Conservation (phyloP, 1,284 basidiomycete genomes). For the Leccinum fuscescens region DNA sequence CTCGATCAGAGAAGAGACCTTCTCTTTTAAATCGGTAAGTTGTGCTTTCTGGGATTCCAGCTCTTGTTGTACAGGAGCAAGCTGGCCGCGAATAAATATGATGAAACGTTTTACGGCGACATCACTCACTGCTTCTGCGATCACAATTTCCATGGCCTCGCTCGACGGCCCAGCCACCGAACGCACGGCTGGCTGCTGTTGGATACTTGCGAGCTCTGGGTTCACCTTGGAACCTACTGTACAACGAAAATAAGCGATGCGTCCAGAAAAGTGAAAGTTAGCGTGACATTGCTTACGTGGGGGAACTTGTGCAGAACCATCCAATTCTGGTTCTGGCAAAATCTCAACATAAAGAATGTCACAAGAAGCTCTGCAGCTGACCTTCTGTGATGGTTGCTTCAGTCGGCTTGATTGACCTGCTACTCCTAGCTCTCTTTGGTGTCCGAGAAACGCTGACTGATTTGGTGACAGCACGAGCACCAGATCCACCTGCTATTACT, state of each 20-base stretch:
- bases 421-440: slow-evolving; percentile 46
- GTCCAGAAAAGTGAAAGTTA: not conserved
- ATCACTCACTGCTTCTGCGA: slow-evolving; percentile 44
- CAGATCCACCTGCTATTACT: slow-evolving; percentile 56
- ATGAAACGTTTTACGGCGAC: not conserved
- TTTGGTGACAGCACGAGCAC: slow-evolving; percentile 62
- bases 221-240: slow-evolving; percentile 10
- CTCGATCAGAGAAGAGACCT: slow-evolving; percentile 33
- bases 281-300: slow-evolving; percentile 16
- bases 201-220: slow-evolving; percentile 3
- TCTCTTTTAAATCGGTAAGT: slow-evolving; percentile 40
- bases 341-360: slow-evolving; percentile 10
- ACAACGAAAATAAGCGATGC: not conserved
- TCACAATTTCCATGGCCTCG: slow-evolving; percentile 24
- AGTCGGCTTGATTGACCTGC: slow-evolving; percentile 46
- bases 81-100: slow-evolving; percentile 33
- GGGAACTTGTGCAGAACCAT: slow-evolving; percentile 16
- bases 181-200: slow-evolving; percentile 13
- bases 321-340: slow-evolving; percentile 35
- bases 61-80: slow-evolving; percentile 50
- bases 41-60: slow-evolving; percentile 41
- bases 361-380: slow-evolving; percentile 23
- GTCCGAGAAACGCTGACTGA: slow-evolving; percentile 49
- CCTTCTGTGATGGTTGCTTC: slow-evolving; percentile 63
- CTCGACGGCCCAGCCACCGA: slow-evolving; percentile 16